Conservation (phyloP, 2,329 filamentous ascomycete genomes). For the Colletotrichum caudatum region DNA sequence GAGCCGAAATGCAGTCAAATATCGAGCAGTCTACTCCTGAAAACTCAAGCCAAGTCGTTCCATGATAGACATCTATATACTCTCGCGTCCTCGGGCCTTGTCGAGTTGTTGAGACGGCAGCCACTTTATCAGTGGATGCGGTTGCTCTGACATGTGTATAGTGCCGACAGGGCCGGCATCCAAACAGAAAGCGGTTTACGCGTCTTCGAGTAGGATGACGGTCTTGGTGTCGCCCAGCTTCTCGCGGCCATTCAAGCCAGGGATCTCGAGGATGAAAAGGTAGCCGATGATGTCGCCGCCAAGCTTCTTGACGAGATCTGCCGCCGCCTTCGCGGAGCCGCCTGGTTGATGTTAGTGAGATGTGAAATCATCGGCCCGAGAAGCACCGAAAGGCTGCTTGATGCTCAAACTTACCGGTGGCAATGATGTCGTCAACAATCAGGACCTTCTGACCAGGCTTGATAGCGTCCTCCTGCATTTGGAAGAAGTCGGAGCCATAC, state of each 20-base stretch:
- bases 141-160: background rate
- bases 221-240: conserved; percentile 85
- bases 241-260: conserved; percentile 90
- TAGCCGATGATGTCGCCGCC: conserved; percentile 89
- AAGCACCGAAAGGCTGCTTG: conserved; percentile 14
- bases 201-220: conserved; percentile 80
- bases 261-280: conserved; percentile 95
- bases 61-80: conserved; percentile 12
- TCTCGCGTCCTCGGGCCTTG: background rate
- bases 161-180: background rate
- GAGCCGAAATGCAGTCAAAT: conserved; percentile 14
- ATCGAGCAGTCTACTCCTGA: conserved; percentile 1
- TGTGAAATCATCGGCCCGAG: conserved; percentile 36
- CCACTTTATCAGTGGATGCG: background rate
- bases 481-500: conserved; percentile 94
- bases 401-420: conserved; percentile 79
- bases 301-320: conserved; percentile 85
- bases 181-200: conserved; percentile 46
- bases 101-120: background rate
- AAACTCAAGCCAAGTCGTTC: background rate
- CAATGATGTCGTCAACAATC: conserved; percentile 97
- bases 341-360: conserved; percentile 63
- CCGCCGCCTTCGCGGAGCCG: conserved; percentile 90
- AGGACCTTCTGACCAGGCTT: conserved; percentile 89
- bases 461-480: conserved; percentile 91